Evolutionary conservation across 371 early-diverging fungal genomes (phyloP).

Genomic region (Mortierella sp.): DNA sequence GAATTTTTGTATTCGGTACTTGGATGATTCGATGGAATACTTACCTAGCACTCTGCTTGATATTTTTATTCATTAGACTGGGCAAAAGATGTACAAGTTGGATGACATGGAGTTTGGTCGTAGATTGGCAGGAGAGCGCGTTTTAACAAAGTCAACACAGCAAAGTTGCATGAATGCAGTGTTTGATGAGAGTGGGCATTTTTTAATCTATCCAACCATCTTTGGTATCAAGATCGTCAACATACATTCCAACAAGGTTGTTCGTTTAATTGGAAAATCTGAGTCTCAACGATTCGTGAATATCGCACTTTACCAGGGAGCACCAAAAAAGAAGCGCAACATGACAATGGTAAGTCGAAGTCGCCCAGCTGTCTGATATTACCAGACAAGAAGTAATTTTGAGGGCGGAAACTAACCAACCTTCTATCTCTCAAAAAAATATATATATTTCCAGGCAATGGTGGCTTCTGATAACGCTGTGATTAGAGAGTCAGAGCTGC

Average conservation of each 20-base stretch:
- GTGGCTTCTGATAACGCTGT: constrained; percentile 91
- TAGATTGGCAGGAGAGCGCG: constrained; percentile 90
- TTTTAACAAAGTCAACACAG: constrained; percentile 83
- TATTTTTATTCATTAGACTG: constrained; percentile 63
- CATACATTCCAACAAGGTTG: constrained; percentile 86
- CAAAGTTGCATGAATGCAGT: constrained; percentile 82
- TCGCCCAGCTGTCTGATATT: neutral
- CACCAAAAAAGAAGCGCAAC: constrained; percentile 80
- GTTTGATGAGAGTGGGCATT: constrained; percentile 93
- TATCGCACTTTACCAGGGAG: constrained; percentile 90
- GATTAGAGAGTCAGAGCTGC: constrained; percentile 73
- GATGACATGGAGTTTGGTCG: constrained; percentile 99
- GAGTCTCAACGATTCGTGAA: constrained; percentile 95
- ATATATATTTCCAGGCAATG: constrained; percentile 72
- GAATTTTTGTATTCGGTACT: no score
- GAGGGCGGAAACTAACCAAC: no score
- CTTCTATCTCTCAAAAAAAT: neutral
- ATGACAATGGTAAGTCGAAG: constrained; percentile 75
- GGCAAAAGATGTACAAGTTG: constrained; percentile 79
- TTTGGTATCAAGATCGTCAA: constrained; percentile 96
- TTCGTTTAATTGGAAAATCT: constrained; percentile 86
- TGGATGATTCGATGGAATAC: neutral
- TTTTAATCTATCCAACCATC: constrained; percentile 90
- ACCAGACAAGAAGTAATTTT: no score
- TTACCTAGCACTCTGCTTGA: neutral